Conservation (phyloP, 2,329 filamentous ascomycete genomes). For the Talaromyces sp. region DNA sequence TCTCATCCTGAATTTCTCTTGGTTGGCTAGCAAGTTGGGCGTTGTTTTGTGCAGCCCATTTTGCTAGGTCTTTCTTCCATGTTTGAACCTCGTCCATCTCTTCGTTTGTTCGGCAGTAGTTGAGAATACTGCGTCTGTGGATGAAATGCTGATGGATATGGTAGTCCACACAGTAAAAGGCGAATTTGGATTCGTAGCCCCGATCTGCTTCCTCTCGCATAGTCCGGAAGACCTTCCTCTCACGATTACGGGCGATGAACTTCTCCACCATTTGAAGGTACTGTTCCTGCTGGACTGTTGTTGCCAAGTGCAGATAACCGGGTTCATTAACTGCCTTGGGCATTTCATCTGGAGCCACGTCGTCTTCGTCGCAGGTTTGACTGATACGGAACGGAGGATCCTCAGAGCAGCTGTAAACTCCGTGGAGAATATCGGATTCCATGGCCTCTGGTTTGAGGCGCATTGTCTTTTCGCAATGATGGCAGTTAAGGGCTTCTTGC, state of each 20-base stretch:
- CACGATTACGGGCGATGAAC: constrained; percentile 12
- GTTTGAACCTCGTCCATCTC: constrained; percentile 28
- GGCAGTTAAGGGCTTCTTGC: constrained; percentile 19
- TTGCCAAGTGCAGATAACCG: constrained; percentile 16
- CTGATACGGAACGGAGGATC: constrained; percentile 18
- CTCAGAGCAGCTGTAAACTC: constrained; percentile 9
- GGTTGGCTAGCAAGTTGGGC: not conserved
- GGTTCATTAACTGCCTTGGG: constrained; percentile 4
- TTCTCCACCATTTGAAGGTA: constrained; percentile 10
- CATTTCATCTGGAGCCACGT: constrained; percentile 16
- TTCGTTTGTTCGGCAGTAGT: constrained; percentile 28
- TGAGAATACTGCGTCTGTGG: constrained; percentile 23
- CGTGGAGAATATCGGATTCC: constrained; percentile 18
- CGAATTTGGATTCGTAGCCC: constrained; percentile 21
- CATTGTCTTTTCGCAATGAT: constrained; percentile 16
- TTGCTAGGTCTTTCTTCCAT: constrained; percentile 26
- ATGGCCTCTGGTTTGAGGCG: constrained; percentile 13
- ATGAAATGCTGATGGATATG: constrained; percentile 34
- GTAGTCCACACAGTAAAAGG: constrained; percentile 31
- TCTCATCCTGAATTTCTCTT: not conserved
- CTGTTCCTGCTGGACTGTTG: constrained; percentile 12
- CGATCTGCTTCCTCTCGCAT: constrained; percentile 16
- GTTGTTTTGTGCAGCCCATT: constrained; percentile 9
- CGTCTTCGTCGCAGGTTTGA: constrained; percentile 6
- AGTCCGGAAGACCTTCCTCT: constrained; percentile 17